Evolutionary conservation across 2,329 filamentous ascomycete species (phyloP), one percentile per base, ranked within the genome.

Genomic region (Epichloe gansuensis): DNA sequence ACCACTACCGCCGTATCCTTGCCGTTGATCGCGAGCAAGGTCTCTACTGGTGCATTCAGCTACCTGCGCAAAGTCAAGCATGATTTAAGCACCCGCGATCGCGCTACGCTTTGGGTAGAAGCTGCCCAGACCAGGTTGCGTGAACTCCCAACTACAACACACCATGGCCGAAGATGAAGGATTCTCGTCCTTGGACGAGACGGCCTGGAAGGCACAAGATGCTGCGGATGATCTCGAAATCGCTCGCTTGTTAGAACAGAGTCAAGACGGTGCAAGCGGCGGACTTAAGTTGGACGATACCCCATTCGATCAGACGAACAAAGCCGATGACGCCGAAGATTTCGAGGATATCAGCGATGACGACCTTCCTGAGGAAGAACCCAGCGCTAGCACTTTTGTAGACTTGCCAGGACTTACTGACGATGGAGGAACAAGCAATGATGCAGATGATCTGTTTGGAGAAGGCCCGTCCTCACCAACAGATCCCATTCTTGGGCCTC

Each of bases 261-360:
- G 67, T 41, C 68, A 73, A 55, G 66, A 71, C 52, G 67, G 67
- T 35, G 62, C 60, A 12, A 67, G 62, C 21, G 62, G 72, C 12
- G 68, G 67, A 8, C 62, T 73, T 4, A 69, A 71, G 49, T 63
- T 81, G 54, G 69, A 75, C 55, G 67, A 69, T 46, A 65, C 62
- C 12, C 67, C 74, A 25, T 78, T 84, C 57, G 82, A 83, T 58
- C 75, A 82, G 58, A 74, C 75, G 6, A 86, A 89, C 66, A 98
- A 98, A 69, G 91, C 90, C 52, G 90, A 90, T 55, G 88, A 97
- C 69, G 93, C 93, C 42, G 72, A 93, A 56, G 93, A 98, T 64
- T 98, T 77, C 61, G 89, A 88, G 64, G 88, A 95, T 63, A 91
- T 97, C 56, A 86, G 86, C 58, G 91, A 97, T 65, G 90, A 94